Base-by-base conservation (phyloP, 768 basidiomycete genomes). In the Hericium alpestre region DNA sequence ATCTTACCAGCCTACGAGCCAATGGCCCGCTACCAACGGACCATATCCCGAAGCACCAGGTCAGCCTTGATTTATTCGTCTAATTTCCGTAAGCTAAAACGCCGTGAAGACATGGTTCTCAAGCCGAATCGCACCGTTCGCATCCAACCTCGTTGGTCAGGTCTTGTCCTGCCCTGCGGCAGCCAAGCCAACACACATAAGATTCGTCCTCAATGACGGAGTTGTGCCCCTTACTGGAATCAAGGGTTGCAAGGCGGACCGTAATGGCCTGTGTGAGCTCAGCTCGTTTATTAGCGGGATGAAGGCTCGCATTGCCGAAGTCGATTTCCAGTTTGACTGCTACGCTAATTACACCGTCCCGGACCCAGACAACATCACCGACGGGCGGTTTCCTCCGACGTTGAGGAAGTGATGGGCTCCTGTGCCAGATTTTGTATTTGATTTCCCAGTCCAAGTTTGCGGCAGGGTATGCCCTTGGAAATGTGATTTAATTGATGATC, bases 201-300 rank as follows among this genome's bases (percentile, higher is more conserved):
- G 77, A 13, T 70, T 74, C 63, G 67, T 77, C 46, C 66, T 77
- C 25, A 80, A 80, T 62, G 78, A 80, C 60, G 78, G 69, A 1
- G 70, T 73, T 2, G 67, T 78, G 1, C 78, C 78, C 10, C 65
- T 79, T n/a, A 74, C 72, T 2, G 70, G 72, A 15, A 66, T 78
- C 52, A 60, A 67, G 2, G 74, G 73, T 15, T 79, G 78, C 66
- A 16, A 20, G 16, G 38, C 56, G n/a, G 65, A 75, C 61, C 66
- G 68, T 32, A 32, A 32, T 32, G 32, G 32, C 6, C 32, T 32
- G 4, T 32, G 32, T 7, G 32, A 32, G 5, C 32, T 32, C 32
- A 32, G 32, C 32, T 32, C 32, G 32, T 32, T 32, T 9, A 32
- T 32, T 10, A 32, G 8, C 32, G 32, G 32, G 32, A 32, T 32